Evolutionary conservation across 2,329 filamentous ascomycete species (phyloP), one percentile per base, ranked within the genome.

Genomic region (Endothia cerciana): DNA sequence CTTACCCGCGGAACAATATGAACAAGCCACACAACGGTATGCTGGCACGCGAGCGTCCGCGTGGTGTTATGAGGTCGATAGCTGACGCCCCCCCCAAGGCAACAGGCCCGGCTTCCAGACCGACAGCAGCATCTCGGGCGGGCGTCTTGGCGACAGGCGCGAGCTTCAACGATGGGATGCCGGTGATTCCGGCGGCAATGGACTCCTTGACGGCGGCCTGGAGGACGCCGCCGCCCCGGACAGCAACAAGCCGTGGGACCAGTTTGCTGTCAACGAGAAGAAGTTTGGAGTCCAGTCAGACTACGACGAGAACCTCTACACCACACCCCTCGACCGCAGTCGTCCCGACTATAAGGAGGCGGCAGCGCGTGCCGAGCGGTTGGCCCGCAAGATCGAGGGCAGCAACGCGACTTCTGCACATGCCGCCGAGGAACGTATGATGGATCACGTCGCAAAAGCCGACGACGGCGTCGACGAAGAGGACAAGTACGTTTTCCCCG

Each of bases 291-390:
- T 96, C 47, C 92, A 88, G 77, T 95, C 91, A 62, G 93, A 93
- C 72, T 99, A 98, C 75, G 89, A 98, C 74, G 95, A 98, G 78
- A 93, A 92, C 72, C 88, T 95, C 53, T 99, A 99, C 80, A 99
- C 95, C 1, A 99, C 95, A 11, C 81, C 87, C 49, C 96, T 99
- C 74, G 88, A 99, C 78, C 92, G 89, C 73, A 91, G 79, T 69
- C 89, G 97, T 72, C 94, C 95, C 1, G 84, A 90, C 63, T 97
- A 96, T 78, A 89, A 87, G 69, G 88, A 92, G 76, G 87, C 90
- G 70, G 84, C 91, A 72, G 93, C 91, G 3, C 86, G 89, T 43
- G 95, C 94, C 2, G 93, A 94, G 28, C 89, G 85, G 71, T 91
- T 94, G 74, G 95, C 93, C 28, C 88, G 91, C 67, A 94, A 98